A percentile compares a stretch with the other conserved stretches of the same genome.
phyloP scores from a whole-genome alignment of 1,284 basidiomycete genomes.

The Fomitopsis palustris region DNA sequence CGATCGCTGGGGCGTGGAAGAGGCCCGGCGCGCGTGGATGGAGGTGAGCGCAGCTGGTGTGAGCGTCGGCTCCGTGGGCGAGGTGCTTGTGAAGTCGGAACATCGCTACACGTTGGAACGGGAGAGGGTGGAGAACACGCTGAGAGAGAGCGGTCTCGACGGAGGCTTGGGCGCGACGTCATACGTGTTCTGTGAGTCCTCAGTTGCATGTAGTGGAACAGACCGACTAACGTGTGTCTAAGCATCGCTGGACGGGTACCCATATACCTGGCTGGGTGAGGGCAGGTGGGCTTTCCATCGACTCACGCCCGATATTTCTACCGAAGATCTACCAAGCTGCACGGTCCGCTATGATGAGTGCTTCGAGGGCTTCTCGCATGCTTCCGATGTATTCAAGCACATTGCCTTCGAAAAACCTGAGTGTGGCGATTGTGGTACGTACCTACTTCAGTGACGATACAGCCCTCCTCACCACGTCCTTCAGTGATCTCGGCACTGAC shows the following conservation, averaged over 20 bases:
- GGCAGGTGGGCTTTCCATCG: slow-evolving; percentile 14
- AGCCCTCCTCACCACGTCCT: background rate
- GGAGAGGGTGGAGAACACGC: slow-evolving; percentile 14
- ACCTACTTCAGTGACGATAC: background rate
- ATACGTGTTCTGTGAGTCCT: slow-evolving; percentile 23
- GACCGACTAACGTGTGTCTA: background rate
- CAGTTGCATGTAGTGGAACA: background rate
- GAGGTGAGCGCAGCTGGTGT: slow-evolving; percentile 29
- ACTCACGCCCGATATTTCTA: slow-evolving; percentile 7
- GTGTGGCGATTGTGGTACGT: slow-evolving; percentile 50
- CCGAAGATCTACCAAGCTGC: slow-evolving; percentile 13
- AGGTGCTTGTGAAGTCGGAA: slow-evolving; percentile 14
- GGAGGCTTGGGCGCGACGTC: slow-evolving; percentile 17
- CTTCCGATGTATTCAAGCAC: slow-evolving; percentile 39
- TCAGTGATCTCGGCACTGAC: slow-evolving; percentile 44
- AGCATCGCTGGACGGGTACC: slow-evolving; percentile 29
- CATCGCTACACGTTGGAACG: slow-evolving; percentile 17
- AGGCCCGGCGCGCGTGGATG: slow-evolving; percentile 30
- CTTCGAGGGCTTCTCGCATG: slow-evolving; percentile 16
- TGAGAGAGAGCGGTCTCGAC: slow-evolving; percentile 16
- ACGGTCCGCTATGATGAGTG: slow-evolving; percentile 20
- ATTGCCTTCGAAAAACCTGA: slow-evolving; percentile 39
- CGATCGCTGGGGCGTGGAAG: slow-evolving; percentile 25
- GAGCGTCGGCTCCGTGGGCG: slow-evolving; percentile 8
- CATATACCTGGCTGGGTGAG: slow-evolving; percentile 20